Evolutionary conservation across 2,329 filamentous ascomycete species (phyloP).

Genomic region (Pestalotiopsis sp.): DNA sequence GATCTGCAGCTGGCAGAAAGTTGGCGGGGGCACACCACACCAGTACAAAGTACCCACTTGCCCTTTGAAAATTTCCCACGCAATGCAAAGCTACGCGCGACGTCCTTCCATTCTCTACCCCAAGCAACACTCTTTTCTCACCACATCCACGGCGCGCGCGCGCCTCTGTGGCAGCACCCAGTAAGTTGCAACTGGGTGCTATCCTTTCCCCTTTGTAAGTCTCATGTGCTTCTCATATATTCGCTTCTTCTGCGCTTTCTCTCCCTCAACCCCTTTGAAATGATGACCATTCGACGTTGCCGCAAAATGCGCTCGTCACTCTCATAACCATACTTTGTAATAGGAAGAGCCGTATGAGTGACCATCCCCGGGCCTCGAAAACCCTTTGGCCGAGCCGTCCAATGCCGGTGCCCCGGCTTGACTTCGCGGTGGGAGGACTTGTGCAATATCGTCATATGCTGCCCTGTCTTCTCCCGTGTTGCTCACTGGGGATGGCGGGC

Average conservation of each 20-base stretch:
- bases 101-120: background rate
- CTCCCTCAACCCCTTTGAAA: background rate
- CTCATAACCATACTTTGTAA: constrained; percentile 12
- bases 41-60: background rate
- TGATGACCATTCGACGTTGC: constrained; percentile 15
- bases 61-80: constrained; percentile 1
- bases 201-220: background rate
- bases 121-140: background rate
- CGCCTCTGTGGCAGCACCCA: background rate
- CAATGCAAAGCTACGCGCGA: background rate
- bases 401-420: constrained; percentile 1
- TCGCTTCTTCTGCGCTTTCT: background rate
- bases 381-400: constrained; percentile 16
- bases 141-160: background rate
- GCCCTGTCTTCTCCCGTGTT: constrained; percentile 29
- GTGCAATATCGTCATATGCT: constrained; percentile 38
- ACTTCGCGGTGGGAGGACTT: constrained; percentile 26
- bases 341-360: constrained; percentile 18
- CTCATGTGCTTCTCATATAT: background rate
- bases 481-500: constrained; percentile 19
- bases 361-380: constrained; percentile 19
- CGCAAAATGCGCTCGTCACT: constrained; percentile 10
- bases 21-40: background rate
- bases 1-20: background rate
- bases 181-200: background rate